A percentile compares a stretch with the other conserved stretches of the same genome.
These are phyloP conservation scores for Podila horticola DNA, from an alignment of 192 early-diverging fungal species.

Conservation along the genomic window DNA sequence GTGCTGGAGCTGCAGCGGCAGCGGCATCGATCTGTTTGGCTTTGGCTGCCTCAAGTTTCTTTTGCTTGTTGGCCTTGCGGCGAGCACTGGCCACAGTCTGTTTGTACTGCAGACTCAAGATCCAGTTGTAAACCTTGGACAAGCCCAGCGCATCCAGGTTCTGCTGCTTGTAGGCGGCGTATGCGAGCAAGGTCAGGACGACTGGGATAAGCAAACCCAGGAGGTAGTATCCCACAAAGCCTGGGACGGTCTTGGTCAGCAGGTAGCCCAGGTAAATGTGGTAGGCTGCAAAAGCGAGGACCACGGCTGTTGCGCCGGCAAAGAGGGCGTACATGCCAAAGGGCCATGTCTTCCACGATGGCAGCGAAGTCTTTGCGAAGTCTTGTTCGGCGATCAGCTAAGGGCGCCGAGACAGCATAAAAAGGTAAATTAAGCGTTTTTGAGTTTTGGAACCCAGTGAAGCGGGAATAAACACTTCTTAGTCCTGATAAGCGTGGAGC, in stretches of 20 bases:
- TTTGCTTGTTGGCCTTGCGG: conserved; percentile 24
- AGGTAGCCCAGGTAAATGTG: conserved; percentile 59
- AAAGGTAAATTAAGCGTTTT: conserved; percentile 49
- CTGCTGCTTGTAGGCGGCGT: conserved; percentile 52
- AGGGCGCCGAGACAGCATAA: conserved; percentile 21
- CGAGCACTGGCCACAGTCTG: not conserved
- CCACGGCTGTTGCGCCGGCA: conserved; percentile 59
- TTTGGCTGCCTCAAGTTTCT: conserved; percentile 8
- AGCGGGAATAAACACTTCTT: not conserved
- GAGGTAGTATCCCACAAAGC: conserved; percentile 59
- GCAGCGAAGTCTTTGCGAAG: conserved; percentile 74
- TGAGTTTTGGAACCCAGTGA: conserved; percentile 22
- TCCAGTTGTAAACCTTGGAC: conserved; percentile 29
- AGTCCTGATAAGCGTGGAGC: not conserved
- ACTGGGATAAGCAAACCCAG: conserved; percentile 56
- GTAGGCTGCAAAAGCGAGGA: conserved; percentile 70
- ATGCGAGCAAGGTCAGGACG: conserved; percentile 46
- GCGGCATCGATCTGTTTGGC: conserved; percentile 1
- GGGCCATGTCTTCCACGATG: conserved; percentile 70
- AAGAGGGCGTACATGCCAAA: conserved; percentile 73
- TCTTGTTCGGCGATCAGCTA: conserved; percentile 72
- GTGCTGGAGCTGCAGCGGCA: not conserved
- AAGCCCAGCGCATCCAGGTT: conserved; percentile 47
- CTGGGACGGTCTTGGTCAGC: conserved; percentile 30
- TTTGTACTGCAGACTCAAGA: conserved; percentile 20